Percentiles rank a stretch among this genome's conserved stretches.
Evolutionary conservation across 2,329 filamentous ascomycete species (phyloP).

Genomic region (Taxawa tesnikishii): DNA sequence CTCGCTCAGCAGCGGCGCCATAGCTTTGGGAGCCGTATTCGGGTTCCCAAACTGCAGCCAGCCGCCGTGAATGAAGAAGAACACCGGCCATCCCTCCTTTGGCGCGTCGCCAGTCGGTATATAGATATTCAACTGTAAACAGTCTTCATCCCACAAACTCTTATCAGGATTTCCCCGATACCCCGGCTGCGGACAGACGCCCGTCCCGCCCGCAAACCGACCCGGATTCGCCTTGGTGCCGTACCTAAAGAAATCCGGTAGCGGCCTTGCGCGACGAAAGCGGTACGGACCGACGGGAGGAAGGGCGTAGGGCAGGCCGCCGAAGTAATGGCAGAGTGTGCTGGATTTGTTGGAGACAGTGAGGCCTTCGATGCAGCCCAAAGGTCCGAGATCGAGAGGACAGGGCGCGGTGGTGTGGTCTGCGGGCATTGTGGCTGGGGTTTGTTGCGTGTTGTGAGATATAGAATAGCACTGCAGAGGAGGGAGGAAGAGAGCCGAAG

Average conservation of each 20-base stretch:
- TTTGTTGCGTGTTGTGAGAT: too few relatives aligned
- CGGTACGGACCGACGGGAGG: slow-evolving; percentile 34
- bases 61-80: slow-evolving; percentile 45
- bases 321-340: slow-evolving; percentile 38
- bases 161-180: slow-evolving; percentile 11
- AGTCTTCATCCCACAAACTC: slow-evolving; percentile 37
- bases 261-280: slow-evolving; percentile 35
- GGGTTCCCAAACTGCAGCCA: slow-evolving; percentile 45
- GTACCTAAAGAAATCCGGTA: slow-evolving; percentile 38
- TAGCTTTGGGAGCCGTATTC: slow-evolving; percentile 28
- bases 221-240: slow-evolving; percentile 37
- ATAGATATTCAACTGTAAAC: slow-evolving; percentile 44
- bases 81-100: slow-evolving; percentile 41
- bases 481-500: too few relatives aligned
- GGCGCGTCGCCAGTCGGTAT: slow-evolving; percentile 35
- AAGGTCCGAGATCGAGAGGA: slow-evolving; percentile 24
- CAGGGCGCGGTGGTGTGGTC: slow-evolving; percentile 15
- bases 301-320: slow-evolving; percentile 43
- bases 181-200: slow-evolving; percentile 39
- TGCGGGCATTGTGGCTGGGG: slow-evolving; percentile 4
- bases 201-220: slow-evolving; percentile 26
- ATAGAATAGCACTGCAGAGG: too few relatives aligned
- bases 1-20: slow-evolving; percentile 35
- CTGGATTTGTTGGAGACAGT: slow-evolving; percentile 25
- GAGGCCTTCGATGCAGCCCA: slow-evolving; percentile 38